Evolutionary conservation across 768 basidiomycete species (phyloP).

Genomic region (Tulasnella sp.): DNA sequence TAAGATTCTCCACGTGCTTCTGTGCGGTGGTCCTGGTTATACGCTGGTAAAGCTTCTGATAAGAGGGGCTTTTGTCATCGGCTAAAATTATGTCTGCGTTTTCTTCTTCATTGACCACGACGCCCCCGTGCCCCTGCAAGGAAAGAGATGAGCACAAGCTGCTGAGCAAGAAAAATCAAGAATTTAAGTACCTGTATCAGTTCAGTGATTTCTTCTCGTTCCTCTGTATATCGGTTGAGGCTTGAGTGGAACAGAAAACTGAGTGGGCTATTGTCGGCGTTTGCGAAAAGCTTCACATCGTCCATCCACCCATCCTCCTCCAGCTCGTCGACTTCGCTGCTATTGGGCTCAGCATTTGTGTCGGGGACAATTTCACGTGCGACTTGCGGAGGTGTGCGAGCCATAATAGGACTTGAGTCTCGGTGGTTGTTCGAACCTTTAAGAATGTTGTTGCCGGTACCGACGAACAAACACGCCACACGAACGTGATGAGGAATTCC

Average conservation of each 20-base stretch:
- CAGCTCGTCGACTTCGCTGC: background rate
- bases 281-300: background rate
- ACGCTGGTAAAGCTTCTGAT: background rate
- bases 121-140: background rate
- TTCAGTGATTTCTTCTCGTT: background rate
- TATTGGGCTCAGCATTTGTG: background rate
- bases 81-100: background rate
- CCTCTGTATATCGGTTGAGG: background rate
- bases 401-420: background rate
- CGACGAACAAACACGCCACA: background rate
- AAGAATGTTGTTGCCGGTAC: background rate
- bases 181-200: background rate
- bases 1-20: background rate
- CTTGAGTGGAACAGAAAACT: background rate
- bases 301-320: background rate
- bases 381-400: background rate
- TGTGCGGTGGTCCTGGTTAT: background rate
- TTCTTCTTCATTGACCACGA: background rate
- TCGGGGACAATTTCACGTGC: background rate
- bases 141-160: background rate
- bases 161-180: background rate
- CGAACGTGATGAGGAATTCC: background rate
- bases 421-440: background rate
- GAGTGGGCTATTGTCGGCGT: background rate
- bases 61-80: background rate